phyloP scores from a whole-genome alignment of 768 basidiomycete genomes.

The Tulasnella sp. region DNA sequence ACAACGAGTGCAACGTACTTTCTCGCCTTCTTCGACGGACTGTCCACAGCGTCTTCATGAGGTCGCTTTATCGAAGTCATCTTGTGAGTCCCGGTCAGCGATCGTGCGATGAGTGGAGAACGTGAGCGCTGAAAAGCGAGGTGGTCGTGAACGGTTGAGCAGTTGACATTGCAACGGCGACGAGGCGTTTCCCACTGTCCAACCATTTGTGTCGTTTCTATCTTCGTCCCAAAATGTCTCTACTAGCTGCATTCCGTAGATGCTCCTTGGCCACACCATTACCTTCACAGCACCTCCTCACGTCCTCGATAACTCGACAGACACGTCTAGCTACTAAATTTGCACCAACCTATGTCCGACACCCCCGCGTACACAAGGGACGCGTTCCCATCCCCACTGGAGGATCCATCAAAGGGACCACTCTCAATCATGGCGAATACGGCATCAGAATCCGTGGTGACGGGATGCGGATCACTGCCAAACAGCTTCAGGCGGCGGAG shows the following conservation, averaged over 20 bases:
- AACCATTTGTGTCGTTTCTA: no score
- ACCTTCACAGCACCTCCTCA: neutral
- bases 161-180: no score
- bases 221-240: neutral
- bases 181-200: no score
- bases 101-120: no score
- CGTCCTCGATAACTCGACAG: neutral
- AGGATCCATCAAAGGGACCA: constrained; percentile 88
- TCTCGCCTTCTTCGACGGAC: constrained; percentile 9
- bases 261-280: neutral
- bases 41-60: neutral
- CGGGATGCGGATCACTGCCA: constrained; percentile 71
- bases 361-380: constrained; percentile 85
- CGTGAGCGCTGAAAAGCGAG: no score
- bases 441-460: constrained; percentile 81
- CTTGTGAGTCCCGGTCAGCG: neutral
- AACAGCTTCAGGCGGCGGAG: constrained; percentile 78
- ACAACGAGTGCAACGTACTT: neutral
- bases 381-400: constrained; percentile 74
- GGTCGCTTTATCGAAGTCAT: neutral
- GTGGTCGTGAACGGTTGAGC: no score
- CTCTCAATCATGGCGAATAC: constrained; percentile 83
- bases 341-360: constrained; percentile 73
- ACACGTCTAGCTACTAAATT: constrained; percentile 36
- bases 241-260: neutral